phyloP scores from a whole-genome alignment of 2,329 filamentous ascomycete genomes.

The Colletotrichum sp. region DNA sequence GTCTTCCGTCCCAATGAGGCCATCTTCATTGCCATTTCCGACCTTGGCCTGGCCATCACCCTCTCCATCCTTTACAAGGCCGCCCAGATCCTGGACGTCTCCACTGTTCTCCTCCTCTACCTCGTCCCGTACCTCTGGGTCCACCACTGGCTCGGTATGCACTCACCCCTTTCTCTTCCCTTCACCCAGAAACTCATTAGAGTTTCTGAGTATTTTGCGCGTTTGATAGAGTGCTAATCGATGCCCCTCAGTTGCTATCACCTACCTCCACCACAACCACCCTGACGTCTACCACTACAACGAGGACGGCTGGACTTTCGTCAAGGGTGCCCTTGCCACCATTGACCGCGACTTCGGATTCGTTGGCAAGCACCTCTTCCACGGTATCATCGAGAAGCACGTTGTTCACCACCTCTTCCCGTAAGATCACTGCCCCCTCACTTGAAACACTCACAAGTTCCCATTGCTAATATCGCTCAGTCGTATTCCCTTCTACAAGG shows the following conservation, averaged over 20 bases:
- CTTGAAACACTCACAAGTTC: not conserved
- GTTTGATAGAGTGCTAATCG: not conserved
- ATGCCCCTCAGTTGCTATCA: conserved; percentile 65
- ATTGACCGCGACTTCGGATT: conserved; percentile 68
- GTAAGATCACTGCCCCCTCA: conserved; percentile 31
- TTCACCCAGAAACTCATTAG: not conserved
- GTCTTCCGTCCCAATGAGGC: conserved; percentile 65
- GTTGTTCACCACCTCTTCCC: conserved; percentile 67
- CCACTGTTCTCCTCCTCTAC: conserved; percentile 64
- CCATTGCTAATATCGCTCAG: conserved; percentile 24
- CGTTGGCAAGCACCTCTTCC: conserved; percentile 65
- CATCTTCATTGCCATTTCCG: conserved; percentile 60
- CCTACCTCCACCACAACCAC: conserved; percentile 76
- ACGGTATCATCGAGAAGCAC: conserved; percentile 64
- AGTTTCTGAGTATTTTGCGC: not conserved
- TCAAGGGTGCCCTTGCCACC: conserved; percentile 63
- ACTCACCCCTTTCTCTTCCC: not conserved
- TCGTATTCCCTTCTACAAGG: conserved; percentile 64
- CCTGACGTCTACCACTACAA: conserved; percentile 56
- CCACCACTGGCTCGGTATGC: conserved; percentile 70
- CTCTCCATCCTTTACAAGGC: conserved; percentile 54
- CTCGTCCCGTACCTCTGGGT: conserved; percentile 71
- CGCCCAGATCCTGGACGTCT: conserved; percentile 56
- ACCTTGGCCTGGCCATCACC: conserved; percentile 62
- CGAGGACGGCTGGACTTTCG: conserved; percentile 62